A percentile compares a stretch with the other conserved stretches of the same genome.
phyloP scores from a whole-genome alignment of 2,329 filamentous ascomycete genomes.

The Talaromyces sp. region DNA sequence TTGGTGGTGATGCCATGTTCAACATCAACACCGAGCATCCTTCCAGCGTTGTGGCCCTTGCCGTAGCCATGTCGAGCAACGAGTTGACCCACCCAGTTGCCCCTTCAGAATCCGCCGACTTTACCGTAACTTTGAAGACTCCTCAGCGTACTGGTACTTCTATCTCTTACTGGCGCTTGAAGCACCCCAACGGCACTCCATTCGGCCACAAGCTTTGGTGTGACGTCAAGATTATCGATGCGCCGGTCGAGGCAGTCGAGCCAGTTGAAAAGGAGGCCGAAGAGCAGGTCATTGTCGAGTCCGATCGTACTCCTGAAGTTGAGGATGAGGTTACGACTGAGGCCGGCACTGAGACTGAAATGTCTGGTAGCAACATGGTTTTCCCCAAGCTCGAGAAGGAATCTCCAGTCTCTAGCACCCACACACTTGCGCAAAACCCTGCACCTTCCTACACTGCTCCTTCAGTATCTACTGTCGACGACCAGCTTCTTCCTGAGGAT shows the following conservation, averaged over 20 bases:
- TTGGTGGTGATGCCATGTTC: slow-evolving; percentile 95
- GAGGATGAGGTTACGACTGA: slow-evolving; percentile 28
- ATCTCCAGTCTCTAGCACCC: slow-evolving; percentile 76
- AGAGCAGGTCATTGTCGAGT: slow-evolving; percentile 21
- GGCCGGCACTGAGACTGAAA: slow-evolving; percentile 23
- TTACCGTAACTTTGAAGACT: slow-evolving; percentile 80
- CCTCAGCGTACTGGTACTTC: slow-evolving; percentile 71
- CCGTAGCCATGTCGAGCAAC: slow-evolving; percentile 77
- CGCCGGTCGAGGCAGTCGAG: neutral
- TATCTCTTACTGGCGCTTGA: slow-evolving; percentile 96
- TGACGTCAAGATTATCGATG: slow-evolving; percentile 65
- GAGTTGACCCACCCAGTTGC: slow-evolving; percentile 65
- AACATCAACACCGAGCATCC: slow-evolving; percentile 77
- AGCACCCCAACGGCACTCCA: slow-evolving; percentile 70
- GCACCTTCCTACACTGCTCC: slow-evolving; percentile 30
- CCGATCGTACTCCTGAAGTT: neutral
- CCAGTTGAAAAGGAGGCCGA: slow-evolving; percentile 15
- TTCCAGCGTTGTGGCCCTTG: slow-evolving; percentile 71
- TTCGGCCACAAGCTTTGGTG: slow-evolving; percentile 97
- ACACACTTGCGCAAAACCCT: slow-evolving; percentile 49
- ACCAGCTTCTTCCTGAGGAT: slow-evolving; percentile 50
- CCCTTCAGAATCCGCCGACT: slow-evolving; percentile 71
- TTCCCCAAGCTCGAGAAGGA: slow-evolving; percentile 97
- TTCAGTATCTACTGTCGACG: slow-evolving; percentile 45
- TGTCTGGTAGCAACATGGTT: slow-evolving; percentile 70